These are phyloP conservation scores for Pterocarpus macrocarpus DNA, from an alignment of 306 rosid species.

Conservation along the genomic window DNA sequence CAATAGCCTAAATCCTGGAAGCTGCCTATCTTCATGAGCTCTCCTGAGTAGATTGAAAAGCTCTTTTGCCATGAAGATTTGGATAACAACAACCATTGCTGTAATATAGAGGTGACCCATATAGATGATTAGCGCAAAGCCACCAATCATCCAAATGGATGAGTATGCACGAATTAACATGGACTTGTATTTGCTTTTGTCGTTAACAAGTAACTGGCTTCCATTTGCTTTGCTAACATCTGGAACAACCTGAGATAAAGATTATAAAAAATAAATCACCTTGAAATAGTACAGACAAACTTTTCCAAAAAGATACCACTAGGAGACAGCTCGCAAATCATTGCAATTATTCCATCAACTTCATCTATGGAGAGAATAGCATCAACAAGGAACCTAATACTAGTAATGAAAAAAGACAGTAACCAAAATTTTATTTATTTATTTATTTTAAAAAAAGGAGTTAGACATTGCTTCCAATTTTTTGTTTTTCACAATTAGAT, in stretches of 20 bases:
- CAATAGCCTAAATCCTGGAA: slow-evolving; percentile 95
- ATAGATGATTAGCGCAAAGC: slow-evolving; percentile 79
- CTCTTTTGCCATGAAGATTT: slow-evolving; percentile 96
- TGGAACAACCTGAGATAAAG: slow-evolving; percentile 64
- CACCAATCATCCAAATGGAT: slow-evolving; percentile 97
- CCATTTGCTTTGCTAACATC: slow-evolving; percentile 80
- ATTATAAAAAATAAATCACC: slow-evolving; percentile 37
- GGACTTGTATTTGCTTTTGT: slow-evolving; percentile 84
- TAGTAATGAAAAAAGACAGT: neutral
- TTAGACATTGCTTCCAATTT: slow-evolving; percentile 13
- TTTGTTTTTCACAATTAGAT: slow-evolving; percentile 26
- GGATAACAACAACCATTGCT: slow-evolving; percentile 94
- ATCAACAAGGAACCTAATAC: slow-evolving; percentile 20
- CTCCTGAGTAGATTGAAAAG: slow-evolving; percentile 91
- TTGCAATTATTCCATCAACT: slow-evolving; percentile 15
- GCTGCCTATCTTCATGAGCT: slow-evolving; percentile 87
- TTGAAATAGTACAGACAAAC: slow-evolving; percentile 27
- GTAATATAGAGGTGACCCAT: slow-evolving; percentile 95
- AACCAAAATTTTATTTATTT: neutral
- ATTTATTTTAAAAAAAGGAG: neutral
- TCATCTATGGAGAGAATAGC: slow-evolving; percentile 26
- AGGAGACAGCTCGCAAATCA: neutral
- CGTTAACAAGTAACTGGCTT: slow-evolving; percentile 76
- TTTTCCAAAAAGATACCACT: slow-evolving; percentile 27
- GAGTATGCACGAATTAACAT: slow-evolving; percentile 92